Base-by-base conservation (phyloP, 2,329 filamentous ascomycete species). In the Fusarium citri region DNA sequence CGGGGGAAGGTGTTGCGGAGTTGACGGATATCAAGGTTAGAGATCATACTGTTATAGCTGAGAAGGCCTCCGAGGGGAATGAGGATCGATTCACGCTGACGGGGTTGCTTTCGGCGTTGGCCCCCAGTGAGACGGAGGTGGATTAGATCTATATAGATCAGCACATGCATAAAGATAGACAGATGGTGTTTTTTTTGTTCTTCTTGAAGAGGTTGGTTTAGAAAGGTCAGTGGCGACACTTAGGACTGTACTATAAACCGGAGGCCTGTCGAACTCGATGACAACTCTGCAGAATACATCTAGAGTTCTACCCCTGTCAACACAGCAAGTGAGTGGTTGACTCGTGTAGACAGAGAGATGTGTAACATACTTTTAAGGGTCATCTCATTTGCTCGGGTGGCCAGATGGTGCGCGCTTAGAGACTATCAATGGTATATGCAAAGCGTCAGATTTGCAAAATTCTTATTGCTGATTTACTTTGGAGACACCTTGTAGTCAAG, bases 31-130 rank as follows among this genome's bases (percentile, higher is more conserved):
- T 68, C 15, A 69, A 55, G 31, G 47, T 68, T 6, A 60, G 65
- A 8, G 65, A 69, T n/a, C 66, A 68, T 28, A 61, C 59, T 10
- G 66, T 68, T 16, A 40, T 18, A 22, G 65, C 59, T 25, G 55
- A 65, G 22, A 47, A 61, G 26, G 31, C 55, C 16, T 23, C 22
- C 6, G 31, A 45, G 9, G 37, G 15, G 6, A 34, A n/a, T 18
- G 42, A 55, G 6, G 49, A 50, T 37, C 45, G 46, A 6, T 43
- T 68, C 4, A 45, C 54, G 2, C 15, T 68, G 45, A 50, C 43
- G 5, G 64, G 64, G 3, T 12, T 68, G 6, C 65, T 68, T 42
- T 68, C 65, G 5, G 42, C 58, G 4, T 23, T 68, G 28, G 20
- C 41, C 12, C 59, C 59, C 4, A 43, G n/a, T 8, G 49, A 64